Evolutionary conservation across 1,284 basidiomycete genomes (phyloP).

Genomic region (Leccinum olivaceoglutinosum): DNA sequence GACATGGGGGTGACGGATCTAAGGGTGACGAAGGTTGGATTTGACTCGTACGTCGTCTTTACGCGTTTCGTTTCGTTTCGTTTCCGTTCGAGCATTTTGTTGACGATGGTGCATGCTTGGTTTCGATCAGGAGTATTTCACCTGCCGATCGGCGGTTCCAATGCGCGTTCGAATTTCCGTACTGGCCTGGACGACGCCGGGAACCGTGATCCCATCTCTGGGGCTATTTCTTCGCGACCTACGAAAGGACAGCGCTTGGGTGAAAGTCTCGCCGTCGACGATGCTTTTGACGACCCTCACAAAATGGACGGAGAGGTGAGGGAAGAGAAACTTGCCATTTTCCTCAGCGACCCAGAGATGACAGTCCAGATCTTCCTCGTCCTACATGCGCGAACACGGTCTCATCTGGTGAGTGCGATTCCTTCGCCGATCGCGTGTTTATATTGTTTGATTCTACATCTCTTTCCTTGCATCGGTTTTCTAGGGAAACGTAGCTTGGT

Average conservation of each 20-base stretch:
- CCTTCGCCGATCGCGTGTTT: too few species aligned
- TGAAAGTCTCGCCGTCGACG: slow-evolving; percentile 18
- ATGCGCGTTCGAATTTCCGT: slow-evolving; percentile 52
- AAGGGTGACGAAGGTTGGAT: slow-evolving; percentile 26
- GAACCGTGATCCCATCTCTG: background rate
- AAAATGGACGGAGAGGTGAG: slow-evolving; percentile 34
- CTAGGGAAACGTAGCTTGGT: too few species aligned
- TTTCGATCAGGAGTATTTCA: slow-evolving; percentile 33
- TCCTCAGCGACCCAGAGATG: slow-evolving; percentile 53
- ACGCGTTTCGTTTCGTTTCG: background rate
- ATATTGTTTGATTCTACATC: too few species aligned
- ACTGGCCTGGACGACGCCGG: slow-evolving; percentile 24
- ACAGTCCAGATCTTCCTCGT: slow-evolving; percentile 56
- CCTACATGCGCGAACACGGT: slow-evolving; percentile 57
- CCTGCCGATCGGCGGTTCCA: slow-evolving; percentile 50
- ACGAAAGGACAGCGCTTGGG: slow-evolving; percentile 20
- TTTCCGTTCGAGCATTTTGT: background rate
- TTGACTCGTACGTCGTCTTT: slow-evolving; percentile 40
- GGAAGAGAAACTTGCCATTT: slow-evolving; percentile 37
- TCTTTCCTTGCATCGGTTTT: too few species aligned
- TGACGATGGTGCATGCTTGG: slow-evolving; percentile 1
- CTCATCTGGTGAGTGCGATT: slow-evolving; percentile 47
- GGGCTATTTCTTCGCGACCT: slow-evolving; percentile 7
- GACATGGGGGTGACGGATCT: slow-evolving; percentile 18
- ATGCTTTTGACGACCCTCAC: slow-evolving; percentile 29